Conservation (phyloP, 2,329 filamentous ascomycete genomes). For the Ophiocordyceps camponoti-saundersi region DNA sequence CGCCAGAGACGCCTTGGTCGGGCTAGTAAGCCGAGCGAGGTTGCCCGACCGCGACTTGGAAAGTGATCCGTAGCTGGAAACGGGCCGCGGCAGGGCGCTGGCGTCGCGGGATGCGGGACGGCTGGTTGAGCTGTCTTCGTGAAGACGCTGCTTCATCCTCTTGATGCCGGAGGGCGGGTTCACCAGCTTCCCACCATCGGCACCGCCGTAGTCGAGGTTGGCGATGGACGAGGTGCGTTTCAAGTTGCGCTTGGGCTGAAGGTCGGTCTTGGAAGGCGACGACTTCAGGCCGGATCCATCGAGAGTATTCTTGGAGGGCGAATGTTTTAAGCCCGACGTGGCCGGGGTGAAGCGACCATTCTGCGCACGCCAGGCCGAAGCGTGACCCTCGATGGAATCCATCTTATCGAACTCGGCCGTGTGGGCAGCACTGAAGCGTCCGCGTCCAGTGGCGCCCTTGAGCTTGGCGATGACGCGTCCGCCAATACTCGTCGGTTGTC, state of each 20-base stretch:
- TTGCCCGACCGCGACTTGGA: conserved; percentile 26
- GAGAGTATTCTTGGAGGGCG: conserved; percentile 28
- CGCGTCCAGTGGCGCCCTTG: conserved; percentile 48
- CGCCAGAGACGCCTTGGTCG: conserved; percentile 59
- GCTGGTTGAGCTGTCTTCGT: conserved; percentile 52
- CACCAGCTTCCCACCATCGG: conserved; percentile 8
- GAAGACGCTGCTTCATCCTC: conserved; percentile 48
- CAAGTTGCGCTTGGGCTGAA: conserved; percentile 29
- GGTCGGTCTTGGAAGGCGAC: conserved; percentile 39
- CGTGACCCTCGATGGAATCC: conserved; percentile 83
- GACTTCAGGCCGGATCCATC: conserved; percentile 31
- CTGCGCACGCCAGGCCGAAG: conserved; percentile 57
- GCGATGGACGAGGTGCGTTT: conserved; percentile 16
- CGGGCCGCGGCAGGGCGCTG: conserved; percentile 1
- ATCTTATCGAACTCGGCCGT: conserved; percentile 90
- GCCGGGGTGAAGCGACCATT: conserved; percentile 34
- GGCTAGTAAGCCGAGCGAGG: conserved; percentile 49
- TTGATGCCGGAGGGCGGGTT: conserved; percentile 34
- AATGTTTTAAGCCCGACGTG: conserved; percentile 17
- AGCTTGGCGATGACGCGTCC: conserved; percentile 62
- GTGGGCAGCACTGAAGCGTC: conserved; percentile 69
- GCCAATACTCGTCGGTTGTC: conserved; percentile 18
- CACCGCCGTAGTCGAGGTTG: conserved; percentile 14
- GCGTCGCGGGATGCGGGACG: conserved; percentile 39
- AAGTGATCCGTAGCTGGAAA: conserved; percentile 27